phyloP scores from a whole-genome alignment of 306 rosid genomes.

The Oemleria cerasiformis region DNA sequence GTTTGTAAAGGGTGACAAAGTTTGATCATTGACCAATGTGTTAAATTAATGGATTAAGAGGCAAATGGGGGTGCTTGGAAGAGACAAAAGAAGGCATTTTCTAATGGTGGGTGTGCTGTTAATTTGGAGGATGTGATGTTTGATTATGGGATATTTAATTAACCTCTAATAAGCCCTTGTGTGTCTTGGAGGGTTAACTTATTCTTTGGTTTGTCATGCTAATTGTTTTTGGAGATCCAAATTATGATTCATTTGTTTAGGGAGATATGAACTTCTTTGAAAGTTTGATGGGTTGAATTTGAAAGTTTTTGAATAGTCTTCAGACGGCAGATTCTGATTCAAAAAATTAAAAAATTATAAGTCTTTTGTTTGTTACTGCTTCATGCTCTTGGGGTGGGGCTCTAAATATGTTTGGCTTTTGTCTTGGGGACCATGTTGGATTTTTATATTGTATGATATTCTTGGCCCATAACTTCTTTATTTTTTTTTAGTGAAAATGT shows the following conservation, averaged over 20 bases:
- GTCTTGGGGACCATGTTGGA: not conserved
- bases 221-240: slow-evolving; percentile 23
- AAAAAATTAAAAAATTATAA: slow-evolving; percentile 17
- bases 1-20: slow-evolving; percentile 20
- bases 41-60: slow-evolving; percentile 33
- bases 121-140: slow-evolving; percentile 74
- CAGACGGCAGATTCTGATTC: slow-evolving; percentile 55
- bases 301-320: slow-evolving; percentile 19
- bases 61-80: slow-evolving; percentile 20
- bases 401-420: slow-evolving; percentile 3
- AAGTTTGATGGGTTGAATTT: slow-evolving; percentile 26
- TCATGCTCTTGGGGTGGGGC: slow-evolving; percentile 8
- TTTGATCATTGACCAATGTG: slow-evolving; percentile 53
- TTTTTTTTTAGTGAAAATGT: too few relatives aligned
- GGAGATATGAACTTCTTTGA: slow-evolving; percentile 30
- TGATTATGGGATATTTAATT: slow-evolving; percentile 33
- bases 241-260: slow-evolving; percentile 20
- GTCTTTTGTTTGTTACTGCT: slow-evolving; percentile 28
- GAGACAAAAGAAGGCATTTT: slow-evolving; percentile 73
- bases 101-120: slow-evolving; percentile 61
- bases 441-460: not conserved
- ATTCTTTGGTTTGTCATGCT: slow-evolving; percentile 38
- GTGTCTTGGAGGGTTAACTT: slow-evolving; percentile 48
- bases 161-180: slow-evolving; percentile 33
- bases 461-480: too few relatives aligned